These are phyloP conservation scores for Thelonectria olida DNA, from an alignment of 2,329 filamentous ascomycete genomes.

Conservation along the genomic window DNA sequence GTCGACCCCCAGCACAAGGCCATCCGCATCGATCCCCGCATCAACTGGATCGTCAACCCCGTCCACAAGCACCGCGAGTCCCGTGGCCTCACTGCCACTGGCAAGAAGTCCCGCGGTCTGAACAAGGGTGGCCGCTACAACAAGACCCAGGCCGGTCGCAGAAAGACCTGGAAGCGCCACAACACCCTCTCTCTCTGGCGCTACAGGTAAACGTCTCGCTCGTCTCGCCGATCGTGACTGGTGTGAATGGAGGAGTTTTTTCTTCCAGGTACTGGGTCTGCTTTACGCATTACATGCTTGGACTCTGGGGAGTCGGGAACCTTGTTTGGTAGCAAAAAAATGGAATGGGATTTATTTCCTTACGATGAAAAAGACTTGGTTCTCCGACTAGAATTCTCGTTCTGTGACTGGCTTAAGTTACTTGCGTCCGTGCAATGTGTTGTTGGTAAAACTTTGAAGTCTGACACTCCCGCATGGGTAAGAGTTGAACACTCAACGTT, in stretches of 20 bases:
- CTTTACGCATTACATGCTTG: slow-evolving; percentile 44
- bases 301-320: slow-evolving; percentile 45
- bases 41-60: slow-evolving; percentile 99
- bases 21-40: slow-evolving; percentile 97
- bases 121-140: slow-evolving; percentile 99
- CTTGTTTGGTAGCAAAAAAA: slow-evolving; percentile 43
- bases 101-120: slow-evolving; percentile 99
- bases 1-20: slow-evolving; percentile 99
- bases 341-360: slow-evolving; percentile 45
- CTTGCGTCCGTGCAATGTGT: too few species aligned
- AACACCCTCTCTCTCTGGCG: slow-evolving; percentile 99
- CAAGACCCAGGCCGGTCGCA: slow-evolving; percentile 95
- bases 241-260: slow-evolving; percentile 31
- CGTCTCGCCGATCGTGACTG: slow-evolving; percentile 11
- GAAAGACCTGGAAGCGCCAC: slow-evolving; percentile 99
- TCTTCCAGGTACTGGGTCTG: slow-evolving; percentile 39
- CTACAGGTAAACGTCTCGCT: slow-evolving; percentile 76
- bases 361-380: slow-evolving; percentile 38
- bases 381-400: slow-evolving; percentile 27
- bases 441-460: too few species aligned
- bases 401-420: too few species aligned
- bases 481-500: too few species aligned
- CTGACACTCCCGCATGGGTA: too few species aligned
- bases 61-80: slow-evolving; percentile 99
- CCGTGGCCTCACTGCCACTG: slow-evolving; percentile 95